Percentiles rank a stretch among this genome's conserved stretches.
Evolutionary conservation across 2,329 filamentous ascomycete species (phyloP).

Genomic region (Botrytis aclada): DNA sequence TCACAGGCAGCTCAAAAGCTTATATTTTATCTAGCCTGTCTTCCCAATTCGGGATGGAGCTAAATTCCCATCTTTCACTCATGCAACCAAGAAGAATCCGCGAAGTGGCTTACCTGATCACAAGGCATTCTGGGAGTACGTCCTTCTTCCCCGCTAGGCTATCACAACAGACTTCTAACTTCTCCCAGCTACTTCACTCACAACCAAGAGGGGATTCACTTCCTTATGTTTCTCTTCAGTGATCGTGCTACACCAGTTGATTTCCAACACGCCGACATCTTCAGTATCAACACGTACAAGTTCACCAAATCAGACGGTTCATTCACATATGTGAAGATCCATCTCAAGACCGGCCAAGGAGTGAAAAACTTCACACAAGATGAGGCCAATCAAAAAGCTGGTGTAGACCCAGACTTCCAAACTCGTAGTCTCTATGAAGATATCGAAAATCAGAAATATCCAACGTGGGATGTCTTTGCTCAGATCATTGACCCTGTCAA

Average conservation of each 20-base stretch:
- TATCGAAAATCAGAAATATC: slow-evolving; percentile 53
- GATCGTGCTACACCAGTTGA: slow-evolving; percentile 2
- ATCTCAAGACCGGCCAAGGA: slow-evolving; percentile 48
- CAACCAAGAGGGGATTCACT: slow-evolving; percentile 7
- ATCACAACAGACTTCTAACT: background rate
- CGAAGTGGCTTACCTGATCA: slow-evolving; percentile 1
- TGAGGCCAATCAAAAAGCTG: slow-evolving; percentile 43
- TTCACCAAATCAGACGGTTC: slow-evolving; percentile 45
- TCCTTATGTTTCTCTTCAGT: slow-evolving; percentile 12
- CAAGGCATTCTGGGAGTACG: background rate
- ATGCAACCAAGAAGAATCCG: slow-evolving; percentile 69
- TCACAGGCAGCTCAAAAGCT: slow-evolving; percentile 33
- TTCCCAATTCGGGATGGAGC: slow-evolving; percentile 46
- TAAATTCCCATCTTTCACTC: slow-evolving; percentile 70
- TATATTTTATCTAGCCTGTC: background rate
- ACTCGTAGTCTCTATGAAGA: slow-evolving; percentile 50
- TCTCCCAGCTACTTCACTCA: background rate
- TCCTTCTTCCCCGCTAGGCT: slow-evolving; percentile 44
- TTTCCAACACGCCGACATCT: slow-evolving; percentile 7
- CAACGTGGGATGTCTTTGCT: slow-evolving; percentile 46
- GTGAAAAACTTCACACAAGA: slow-evolving; percentile 48
- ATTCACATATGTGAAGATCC: slow-evolving; percentile 50
- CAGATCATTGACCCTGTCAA: slow-evolving; percentile 45
- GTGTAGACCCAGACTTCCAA: slow-evolving; percentile 30
- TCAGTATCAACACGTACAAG: slow-evolving; percentile 47